A percentile compares a stretch with the other conserved stretches of the same genome.
These are phyloP conservation scores for Elongisporangium anandrum DNA, from an alignment of 352 stramenopile species.

Conservation along the genomic window DNA sequence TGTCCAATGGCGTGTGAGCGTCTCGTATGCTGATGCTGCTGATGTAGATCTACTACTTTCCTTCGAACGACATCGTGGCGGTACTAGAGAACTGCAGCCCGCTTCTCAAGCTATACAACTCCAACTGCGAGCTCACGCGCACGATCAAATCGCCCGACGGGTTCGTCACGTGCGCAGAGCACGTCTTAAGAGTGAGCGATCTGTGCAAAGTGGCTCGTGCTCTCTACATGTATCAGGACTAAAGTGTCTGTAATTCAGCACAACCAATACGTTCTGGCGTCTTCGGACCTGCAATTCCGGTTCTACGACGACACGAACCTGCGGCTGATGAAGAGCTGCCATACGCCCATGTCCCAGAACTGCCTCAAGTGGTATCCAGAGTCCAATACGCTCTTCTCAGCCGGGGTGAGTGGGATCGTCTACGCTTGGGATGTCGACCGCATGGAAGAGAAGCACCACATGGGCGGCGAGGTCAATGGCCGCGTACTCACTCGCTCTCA, in stretches of 20 bases:
- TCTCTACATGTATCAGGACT: no score
- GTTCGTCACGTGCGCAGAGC: slow-evolving; percentile 75
- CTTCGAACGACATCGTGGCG: slow-evolving; percentile 56
- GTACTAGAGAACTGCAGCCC: slow-evolving; percentile 74
- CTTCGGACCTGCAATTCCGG: slow-evolving; percentile 73
- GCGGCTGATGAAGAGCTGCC: slow-evolving; percentile 69
- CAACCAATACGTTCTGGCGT: slow-evolving; percentile 77
- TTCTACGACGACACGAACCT: slow-evolving; percentile 81
- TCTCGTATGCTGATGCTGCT: neutral
- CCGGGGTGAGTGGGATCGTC: slow-evolving; percentile 75
- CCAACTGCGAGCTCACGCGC: slow-evolving; percentile 59
- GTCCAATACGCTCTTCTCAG: slow-evolving; percentile 69
- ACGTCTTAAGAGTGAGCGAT: slow-evolving; percentile 48
- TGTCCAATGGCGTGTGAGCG: neutral
- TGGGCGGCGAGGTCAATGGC: slow-evolving; percentile 58
- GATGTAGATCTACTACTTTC: slow-evolving; percentile 75
- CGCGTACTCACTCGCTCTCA: slow-evolving; percentile 70
- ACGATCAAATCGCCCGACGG: slow-evolving; percentile 65
- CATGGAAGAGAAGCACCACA: slow-evolving; percentile 84
- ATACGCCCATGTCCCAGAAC: slow-evolving; percentile 77
- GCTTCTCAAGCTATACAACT: slow-evolving; percentile 82
- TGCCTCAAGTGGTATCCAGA: slow-evolving; percentile 79
- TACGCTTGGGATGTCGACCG: slow-evolving; percentile 81
- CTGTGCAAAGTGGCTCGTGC: no score
- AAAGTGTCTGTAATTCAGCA: slow-evolving; percentile 24